Base-by-base conservation (phyloP, 169 alveolate genomes). In the Eimeria zaria region DNA sequence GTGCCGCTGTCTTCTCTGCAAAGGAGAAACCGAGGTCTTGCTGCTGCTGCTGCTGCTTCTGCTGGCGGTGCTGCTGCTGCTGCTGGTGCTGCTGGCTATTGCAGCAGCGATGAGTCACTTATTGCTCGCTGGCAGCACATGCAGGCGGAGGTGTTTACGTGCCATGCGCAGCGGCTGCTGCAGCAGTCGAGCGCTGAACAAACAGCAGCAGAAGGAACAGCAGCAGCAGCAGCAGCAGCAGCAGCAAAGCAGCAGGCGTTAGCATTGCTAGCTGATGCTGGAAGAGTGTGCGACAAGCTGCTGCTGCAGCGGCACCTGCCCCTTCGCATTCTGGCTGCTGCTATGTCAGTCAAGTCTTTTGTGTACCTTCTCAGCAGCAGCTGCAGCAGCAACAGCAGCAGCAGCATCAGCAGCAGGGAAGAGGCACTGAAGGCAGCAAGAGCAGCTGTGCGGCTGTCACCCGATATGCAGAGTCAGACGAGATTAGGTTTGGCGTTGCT, bases 251-350 rank as follows among this genome's bases (percentile, higher is more conserved):
- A 81, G 73, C 67, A 53, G 44, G 90, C 71, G 44, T 30, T 81
- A 7, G 69, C 90, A 24, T 46, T 81, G 73, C 90, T 81, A 24
- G 90, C 67, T 6, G 90, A 81, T 39, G 90, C 90, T 0, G 90
- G 33, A n/a, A 46, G 90, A 22, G 30, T 81, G 46, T 81, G 90
- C 73, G 90, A 81, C 71, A 48, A 44, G 36, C 73, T 81, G 73
- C 71, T 81, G 90, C 73, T 81, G 71, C 90, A 53, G 90, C 90
- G 90, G 46, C 90, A 81, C 30, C 90, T 81, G 67, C 90, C 90
- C 46, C 71, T 62, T 48, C 48, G 51, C 62, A 81, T 44, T 81
- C 73, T 48, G 6, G 73, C 90, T 51, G 67, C 73, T 3, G 90
- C 90, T 24, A 27, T 81, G 51, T 81, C 90, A 12, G 71, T 20